A percentile compares a stretch with the other conserved stretches of the same genome.
Conservation (phyloP, 176 grass and related monocot species). For the Phoenix roebelenii region DNA sequence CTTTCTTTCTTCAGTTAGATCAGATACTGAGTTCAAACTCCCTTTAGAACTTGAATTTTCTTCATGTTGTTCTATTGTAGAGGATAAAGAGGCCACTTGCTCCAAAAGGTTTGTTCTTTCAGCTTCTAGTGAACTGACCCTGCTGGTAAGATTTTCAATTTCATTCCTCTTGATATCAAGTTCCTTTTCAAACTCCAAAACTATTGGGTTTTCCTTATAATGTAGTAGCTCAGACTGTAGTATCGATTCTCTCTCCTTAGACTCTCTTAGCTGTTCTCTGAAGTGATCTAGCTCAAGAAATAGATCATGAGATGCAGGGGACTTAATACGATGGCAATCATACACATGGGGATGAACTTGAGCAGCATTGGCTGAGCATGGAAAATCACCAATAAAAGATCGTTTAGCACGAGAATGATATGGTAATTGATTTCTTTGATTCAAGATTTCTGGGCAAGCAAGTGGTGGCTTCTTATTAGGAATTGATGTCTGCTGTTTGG, state of each 20-base stretch:
- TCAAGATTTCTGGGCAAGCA: constrained; percentile 36
- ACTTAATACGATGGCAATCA: constrained; percentile 59
- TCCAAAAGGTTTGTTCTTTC: constrained; percentile 63
- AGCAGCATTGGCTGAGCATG: constrained; percentile 60
- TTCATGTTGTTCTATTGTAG: constrained; percentile 39
- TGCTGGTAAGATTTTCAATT: constrained; percentile 43
- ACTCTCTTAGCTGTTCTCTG: constrained; percentile 69
- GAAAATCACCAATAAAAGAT: constrained; percentile 87
- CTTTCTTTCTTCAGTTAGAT: constrained; percentile 15
- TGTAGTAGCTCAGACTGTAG: constrained; percentile 58
- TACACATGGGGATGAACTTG: constrained; percentile 86
- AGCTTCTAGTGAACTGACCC: constrained; percentile 51
- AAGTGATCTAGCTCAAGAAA: constrained; percentile 90
- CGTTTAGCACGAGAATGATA: constrained; percentile 86
- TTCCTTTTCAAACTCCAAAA: constrained; percentile 76
- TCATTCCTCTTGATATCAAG: constrained; percentile 59
- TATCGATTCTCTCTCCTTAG: constrained; percentile 75
- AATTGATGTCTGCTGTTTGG: constrained; percentile 49
- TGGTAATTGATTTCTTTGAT: constrained; percentile 34
- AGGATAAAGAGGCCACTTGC: constrained; percentile 58
- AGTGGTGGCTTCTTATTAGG: constrained; percentile 66
- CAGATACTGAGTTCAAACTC: constrained; percentile 18
- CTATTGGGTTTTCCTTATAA: constrained; percentile 64
- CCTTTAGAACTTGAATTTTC: constrained; percentile 35
- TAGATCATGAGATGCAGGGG: constrained; percentile 84